Evolutionary conservation across 2,329 filamentous ascomycete species (phyloP).

Genomic region (Xylogone sp.): DNA sequence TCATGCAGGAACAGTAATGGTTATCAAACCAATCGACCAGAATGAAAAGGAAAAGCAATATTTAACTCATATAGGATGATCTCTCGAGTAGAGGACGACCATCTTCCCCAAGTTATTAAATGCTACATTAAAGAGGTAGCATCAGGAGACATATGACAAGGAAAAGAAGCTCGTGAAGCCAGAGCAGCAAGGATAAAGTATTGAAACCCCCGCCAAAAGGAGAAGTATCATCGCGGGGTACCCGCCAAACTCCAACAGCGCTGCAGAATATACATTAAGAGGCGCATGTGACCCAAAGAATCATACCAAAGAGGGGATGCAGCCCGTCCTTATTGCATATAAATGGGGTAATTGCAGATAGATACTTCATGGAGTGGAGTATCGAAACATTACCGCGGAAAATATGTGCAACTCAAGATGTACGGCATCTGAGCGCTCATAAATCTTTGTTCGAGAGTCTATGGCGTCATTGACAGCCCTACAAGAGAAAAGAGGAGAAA

Average conservation of each 20-base stretch:
- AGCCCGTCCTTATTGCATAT: background rate
- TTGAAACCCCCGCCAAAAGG: background rate
- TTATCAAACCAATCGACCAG: no score
- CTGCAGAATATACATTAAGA: background rate
- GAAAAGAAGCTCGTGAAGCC: background rate
- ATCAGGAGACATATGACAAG: background rate
- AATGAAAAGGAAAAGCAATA: no score
- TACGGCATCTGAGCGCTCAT: background rate
- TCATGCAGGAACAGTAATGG: no score
- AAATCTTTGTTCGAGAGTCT: background rate
- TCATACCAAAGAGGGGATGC: background rate
- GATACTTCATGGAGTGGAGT: no score
- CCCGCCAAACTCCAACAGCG: background rate
- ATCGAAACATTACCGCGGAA: no score
- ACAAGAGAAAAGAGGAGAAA: background rate
- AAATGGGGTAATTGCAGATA: no score
- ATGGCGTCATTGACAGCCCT: background rate
- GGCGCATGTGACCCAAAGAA: background rate
- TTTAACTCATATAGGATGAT: no score
- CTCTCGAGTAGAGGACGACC: no score
- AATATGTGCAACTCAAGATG: no score
- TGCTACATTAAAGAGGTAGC: background rate
- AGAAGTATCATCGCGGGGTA: background rate
- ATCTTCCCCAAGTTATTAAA: no score
- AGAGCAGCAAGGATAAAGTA: background rate